Base-by-base conservation (phyloP, 192 early-diverging fungal species). In the Pilaira anomala region DNA sequence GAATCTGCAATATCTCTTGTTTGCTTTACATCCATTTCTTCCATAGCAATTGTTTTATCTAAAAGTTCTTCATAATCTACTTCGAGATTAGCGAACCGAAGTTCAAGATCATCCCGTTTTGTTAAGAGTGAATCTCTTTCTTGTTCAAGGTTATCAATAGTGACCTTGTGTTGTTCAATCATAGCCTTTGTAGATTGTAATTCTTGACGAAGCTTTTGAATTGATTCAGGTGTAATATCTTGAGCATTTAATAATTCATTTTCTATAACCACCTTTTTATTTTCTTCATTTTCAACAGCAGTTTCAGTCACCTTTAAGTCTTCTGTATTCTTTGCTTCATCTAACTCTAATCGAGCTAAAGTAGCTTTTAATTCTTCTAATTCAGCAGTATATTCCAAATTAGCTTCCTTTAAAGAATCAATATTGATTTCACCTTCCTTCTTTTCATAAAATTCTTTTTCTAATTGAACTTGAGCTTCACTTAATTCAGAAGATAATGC, bases 341-440 rank as follows among this genome's bases (percentile, higher is more conserved):
- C 86, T 24, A 81, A 83, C 18, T 48, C 65, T 48, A 85, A 66
- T 64, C 83, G 79, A 55, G 70, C 61, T 33, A 90, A 52, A 40
- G 77, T 69, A 30, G 84, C 83, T 83, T 89, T 93, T 66, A 84
- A 79, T 44, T 80, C 79, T 3, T 95, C 90, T 11, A 96, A 72
- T 65, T 94, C 89, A 49, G 75, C 76, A 24, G 71, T 76, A 30
- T 93, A 77, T 60, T 97, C 95, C 39, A 69, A 60, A 66, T 96
- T 93, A 26, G 81, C 84, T 67, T 98, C 94, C 46, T 88, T 90
- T 33, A 96, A 73, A 71, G 84, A 87, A 41, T 99, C 95, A 13
- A 98, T 77, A 21, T 82, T 92, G 55, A 99, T 93, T 60, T 83
- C 74, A 28, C 82, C 83, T 66, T 99, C 97, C 73, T 93, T 91